A percentile compares a stretch with the other conserved stretches of the same genome.
phyloP scores from a whole-genome alignment of 2,329 filamentous ascomycete species.

The Tolypocladium inflatum region DNA sequence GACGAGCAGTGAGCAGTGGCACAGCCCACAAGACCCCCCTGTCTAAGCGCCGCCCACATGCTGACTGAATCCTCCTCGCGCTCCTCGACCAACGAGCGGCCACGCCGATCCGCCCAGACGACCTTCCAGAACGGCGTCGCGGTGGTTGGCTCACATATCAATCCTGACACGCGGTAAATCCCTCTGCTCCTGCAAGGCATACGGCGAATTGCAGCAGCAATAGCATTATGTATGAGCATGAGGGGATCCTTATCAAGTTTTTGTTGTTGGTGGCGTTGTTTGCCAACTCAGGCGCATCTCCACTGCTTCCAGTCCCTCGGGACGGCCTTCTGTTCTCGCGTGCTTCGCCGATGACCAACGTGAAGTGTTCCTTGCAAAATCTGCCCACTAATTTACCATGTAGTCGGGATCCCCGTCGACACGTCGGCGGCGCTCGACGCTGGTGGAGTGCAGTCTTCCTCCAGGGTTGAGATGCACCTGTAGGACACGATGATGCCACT shows the following conservation, averaged over 20 bases:
- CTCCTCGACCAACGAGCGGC: constrained; percentile 6
- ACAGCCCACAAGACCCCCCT: constrained; percentile 1
- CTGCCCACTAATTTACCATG: neutral
- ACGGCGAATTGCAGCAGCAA: neutral
- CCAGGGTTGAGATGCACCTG: neutral
- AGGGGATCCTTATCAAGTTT: neutral
- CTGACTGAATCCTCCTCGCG: constrained; percentile 5
- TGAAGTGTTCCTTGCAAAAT: neutral
- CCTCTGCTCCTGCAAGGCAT: neutral
- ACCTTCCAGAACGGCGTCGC: neutral
- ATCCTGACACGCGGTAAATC: neutral
- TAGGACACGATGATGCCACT: neutral
- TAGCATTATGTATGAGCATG: neutral
- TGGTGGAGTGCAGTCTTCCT: neutral
- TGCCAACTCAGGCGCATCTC: neutral
- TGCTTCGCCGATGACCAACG: neutral
- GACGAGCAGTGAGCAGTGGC: neutral
- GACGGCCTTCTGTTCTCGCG: neutral
- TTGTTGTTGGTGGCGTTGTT: neutral
- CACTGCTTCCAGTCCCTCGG: neutral
- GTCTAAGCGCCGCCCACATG: constrained; percentile 9
- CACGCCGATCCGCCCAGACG: constrained; percentile 3
- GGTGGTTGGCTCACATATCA: neutral
- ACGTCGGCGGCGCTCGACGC: neutral
- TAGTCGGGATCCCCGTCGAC: neutral